Percentiles rank a stretch among this genome's conserved stretches.
phyloP scores from a whole-genome alignment of 1,284 basidiomycete species.

The Wallemia mellicola region DNA sequence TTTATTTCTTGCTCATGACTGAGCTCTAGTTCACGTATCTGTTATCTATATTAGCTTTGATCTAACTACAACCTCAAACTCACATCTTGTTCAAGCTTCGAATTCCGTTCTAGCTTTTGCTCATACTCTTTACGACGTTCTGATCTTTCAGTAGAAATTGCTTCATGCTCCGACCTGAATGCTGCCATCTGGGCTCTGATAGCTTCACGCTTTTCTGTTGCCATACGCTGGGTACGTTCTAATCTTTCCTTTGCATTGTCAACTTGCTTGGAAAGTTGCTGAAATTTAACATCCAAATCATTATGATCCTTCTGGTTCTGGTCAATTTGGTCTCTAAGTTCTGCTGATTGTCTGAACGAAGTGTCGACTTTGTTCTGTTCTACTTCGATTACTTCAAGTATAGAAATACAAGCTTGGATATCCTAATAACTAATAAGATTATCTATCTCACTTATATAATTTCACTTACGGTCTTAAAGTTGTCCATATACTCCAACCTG shows the following conservation, averaged over 20 bases:
- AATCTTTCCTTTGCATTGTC: slow-evolving; percentile 25
- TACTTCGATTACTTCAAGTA: slow-evolving; percentile 8
- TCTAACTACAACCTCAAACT: background rate
- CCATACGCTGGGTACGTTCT: slow-evolving; percentile 30
- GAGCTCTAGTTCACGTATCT: background rate
- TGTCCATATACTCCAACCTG: slow-evolving; percentile 36
- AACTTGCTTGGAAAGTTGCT: slow-evolving; percentile 34
- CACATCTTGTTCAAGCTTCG: background rate
- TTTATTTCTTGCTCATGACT: background rate
- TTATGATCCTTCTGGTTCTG: slow-evolving; percentile 1
- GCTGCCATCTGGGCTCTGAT: slow-evolving; percentile 40
- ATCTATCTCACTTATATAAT: too few species aligned
- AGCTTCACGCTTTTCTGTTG: slow-evolving; percentile 32
- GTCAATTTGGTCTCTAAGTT: slow-evolving; percentile 1
- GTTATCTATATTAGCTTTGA: background rate
- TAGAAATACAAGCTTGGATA: slow-evolving; percentile 13
- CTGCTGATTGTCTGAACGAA: background rate
- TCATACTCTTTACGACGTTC: background rate
- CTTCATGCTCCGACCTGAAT: slow-evolving; percentile 33
- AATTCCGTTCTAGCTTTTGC: background rate
- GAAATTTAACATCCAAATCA: background rate
- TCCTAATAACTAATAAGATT: too few species aligned
- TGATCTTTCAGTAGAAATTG: slow-evolving; percentile 8
- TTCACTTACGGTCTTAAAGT: too few species aligned
- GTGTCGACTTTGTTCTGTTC: slow-evolving; percentile 1